Conservation (phyloP, 169 alveolate genomes). For the Babesia bigemina region DNA sequence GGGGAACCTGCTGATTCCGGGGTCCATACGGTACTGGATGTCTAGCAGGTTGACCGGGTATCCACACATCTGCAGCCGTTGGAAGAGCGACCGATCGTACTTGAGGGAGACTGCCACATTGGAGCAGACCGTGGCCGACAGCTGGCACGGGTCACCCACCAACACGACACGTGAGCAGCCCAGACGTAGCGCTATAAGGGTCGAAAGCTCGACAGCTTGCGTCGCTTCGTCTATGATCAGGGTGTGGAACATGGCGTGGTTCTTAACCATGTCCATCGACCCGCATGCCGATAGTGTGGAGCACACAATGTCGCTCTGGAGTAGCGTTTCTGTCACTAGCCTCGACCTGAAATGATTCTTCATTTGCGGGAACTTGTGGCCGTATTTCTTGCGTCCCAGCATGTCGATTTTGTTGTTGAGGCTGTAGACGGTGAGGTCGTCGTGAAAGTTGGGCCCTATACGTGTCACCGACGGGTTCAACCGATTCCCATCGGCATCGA, state of each 20-base stretch:
- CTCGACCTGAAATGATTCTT: neutral
- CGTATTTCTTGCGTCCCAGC: conserved; percentile 9
- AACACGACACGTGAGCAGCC: conserved; percentile 89
- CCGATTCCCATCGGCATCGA: conserved; percentile 81
- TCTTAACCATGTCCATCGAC: conserved; percentile 78
- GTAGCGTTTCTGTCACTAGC: conserved; percentile 76
- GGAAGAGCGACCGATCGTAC: conserved; percentile 89
- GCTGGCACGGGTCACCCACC: conserved; percentile 98
- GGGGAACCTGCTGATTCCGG: conserved; percentile 92
- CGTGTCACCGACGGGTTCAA: conserved; percentile 86
- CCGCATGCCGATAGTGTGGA: conserved; percentile 91
- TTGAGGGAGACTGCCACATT: conserved; percentile 76
- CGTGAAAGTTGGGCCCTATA: conserved; percentile 89
- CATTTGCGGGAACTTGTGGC: neutral
- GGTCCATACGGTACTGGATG: conserved; percentile 97
- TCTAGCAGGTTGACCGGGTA: conserved; percentile 84
- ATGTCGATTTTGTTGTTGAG: conserved; percentile 79
- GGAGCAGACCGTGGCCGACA: conserved; percentile 97
- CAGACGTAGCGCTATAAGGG: conserved; percentile 73
- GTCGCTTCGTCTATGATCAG: conserved; percentile 98
- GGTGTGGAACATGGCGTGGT: conserved; percentile 86
- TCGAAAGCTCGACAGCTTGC: conserved; percentile 89
- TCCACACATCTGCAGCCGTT: conserved; percentile 86
- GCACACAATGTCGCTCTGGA: conserved; percentile 85
- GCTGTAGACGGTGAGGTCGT: conserved; percentile 85